Conservation (phyloP, 768 basidiomycete genomes). For the Pluteus cervinus region DNA sequence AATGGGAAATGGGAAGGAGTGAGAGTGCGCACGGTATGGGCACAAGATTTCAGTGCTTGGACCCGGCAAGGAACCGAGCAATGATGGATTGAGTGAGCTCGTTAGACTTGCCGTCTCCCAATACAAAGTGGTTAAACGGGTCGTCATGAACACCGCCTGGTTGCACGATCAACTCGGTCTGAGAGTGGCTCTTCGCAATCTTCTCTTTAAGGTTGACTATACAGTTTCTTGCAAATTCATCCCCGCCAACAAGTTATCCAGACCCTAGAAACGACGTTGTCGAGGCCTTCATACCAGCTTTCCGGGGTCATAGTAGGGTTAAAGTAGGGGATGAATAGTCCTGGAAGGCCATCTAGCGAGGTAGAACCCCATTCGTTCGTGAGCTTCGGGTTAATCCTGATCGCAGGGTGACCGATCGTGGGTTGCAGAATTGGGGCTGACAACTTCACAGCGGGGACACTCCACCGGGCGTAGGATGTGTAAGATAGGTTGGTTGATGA, state of each 20-base stretch:
- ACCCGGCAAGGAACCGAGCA: no score
- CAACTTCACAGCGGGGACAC: slow-evolving; percentile 8
- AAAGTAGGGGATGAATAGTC: slow-evolving; percentile 16
- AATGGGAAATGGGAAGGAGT: no score
- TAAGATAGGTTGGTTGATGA: slow-evolving; percentile 23
- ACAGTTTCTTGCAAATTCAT: slow-evolving; percentile 24
- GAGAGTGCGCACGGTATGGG: no score
- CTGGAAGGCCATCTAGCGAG: slow-evolving; percentile 15
- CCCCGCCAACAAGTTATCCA: slow-evolving; percentile 28
- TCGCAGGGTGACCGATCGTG: slow-evolving; percentile 17
- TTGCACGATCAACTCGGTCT: slow-evolving; percentile 22
- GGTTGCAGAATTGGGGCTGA: no score
- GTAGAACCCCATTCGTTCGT: slow-evolving; percentile 10
- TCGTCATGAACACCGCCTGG: slow-evolving; percentile 30
- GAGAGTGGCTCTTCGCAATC: slow-evolving; percentile 8
- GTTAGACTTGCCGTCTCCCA: no score
- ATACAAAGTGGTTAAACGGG: slow-evolving; percentile 26
- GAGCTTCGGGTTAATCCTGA: slow-evolving; percentile 5
- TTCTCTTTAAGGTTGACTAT: no score
- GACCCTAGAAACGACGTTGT: slow-evolving; percentile 21
- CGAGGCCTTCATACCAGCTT: slow-evolving; percentile 24
- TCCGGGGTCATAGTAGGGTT: slow-evolving; percentile 23
- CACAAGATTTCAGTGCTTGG: no score
- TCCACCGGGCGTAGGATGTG: slow-evolving; percentile 23
- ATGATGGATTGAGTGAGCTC: no score